Percentiles rank a stretch among this genome's conserved stretches.
phyloP scores from a whole-genome alignment of 306 rosid genomes.

The Cicer bijugum region DNA sequence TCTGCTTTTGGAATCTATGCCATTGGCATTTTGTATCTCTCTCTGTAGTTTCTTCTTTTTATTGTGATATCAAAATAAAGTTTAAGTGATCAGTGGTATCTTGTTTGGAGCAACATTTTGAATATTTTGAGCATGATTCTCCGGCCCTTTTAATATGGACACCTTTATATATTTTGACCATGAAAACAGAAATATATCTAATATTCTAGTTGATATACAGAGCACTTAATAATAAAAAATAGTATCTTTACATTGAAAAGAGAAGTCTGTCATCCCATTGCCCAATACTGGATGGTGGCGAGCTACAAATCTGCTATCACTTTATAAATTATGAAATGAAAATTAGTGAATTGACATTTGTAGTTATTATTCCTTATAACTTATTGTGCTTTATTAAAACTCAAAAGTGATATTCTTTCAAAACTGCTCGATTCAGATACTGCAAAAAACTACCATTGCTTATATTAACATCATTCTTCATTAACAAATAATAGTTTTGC shows the following conservation, averaged over 20 bases:
- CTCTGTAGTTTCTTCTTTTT: not conserved
- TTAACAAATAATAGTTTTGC: constrained; percentile 11
- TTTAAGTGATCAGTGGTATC: constrained; percentile 2
- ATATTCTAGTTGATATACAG: too few relatives aligned
- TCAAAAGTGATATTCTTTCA: constrained; percentile 37
- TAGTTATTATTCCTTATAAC: not conserved
- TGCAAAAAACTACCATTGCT: constrained; percentile 14
- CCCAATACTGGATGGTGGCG: too few relatives aligned
- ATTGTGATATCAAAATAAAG: not conserved
- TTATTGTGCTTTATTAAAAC: constrained; percentile 1
- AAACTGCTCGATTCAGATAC: constrained; percentile 52
- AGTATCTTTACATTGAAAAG: too few relatives aligned
- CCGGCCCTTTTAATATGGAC: not conserved
- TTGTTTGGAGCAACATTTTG: constrained; percentile 1
- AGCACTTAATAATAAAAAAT: too few relatives aligned
- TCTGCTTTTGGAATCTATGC: constrained; percentile 32
- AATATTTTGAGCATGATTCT: constrained; percentile 8
- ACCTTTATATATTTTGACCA: not conserved
- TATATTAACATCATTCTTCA: constrained; percentile 32
- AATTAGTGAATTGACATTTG: not conserved
- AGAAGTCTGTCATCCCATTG: too few relatives aligned
- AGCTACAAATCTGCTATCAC: not conserved
- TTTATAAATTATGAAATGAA: not conserved
- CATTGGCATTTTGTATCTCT: not conserved
- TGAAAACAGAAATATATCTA: too few relatives aligned